These are phyloP conservation scores for Naematelia aurantialba DNA, from an alignment of 768 basidiomycete genomes.

Conservation along the genomic window DNA sequence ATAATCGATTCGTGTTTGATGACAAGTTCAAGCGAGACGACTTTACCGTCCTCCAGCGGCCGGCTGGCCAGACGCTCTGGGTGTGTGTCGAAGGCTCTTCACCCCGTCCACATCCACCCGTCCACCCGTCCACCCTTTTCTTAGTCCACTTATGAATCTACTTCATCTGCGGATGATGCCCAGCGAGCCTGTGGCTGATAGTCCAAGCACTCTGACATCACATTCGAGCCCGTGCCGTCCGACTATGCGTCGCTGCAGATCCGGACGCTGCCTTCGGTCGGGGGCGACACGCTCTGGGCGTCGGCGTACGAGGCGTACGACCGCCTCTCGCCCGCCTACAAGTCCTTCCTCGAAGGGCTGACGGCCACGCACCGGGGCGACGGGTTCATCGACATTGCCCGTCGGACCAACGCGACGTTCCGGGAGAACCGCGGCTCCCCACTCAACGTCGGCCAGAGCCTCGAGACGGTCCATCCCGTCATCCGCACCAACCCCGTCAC, in stretches of 20 bases:
- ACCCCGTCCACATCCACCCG: too few relatives aligned
- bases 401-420: background rate
- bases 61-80: conserved; percentile 42
- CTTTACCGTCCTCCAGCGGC: conserved; percentile 11
- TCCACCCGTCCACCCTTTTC: background rate
- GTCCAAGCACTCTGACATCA: conserved; percentile 60
- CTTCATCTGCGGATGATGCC: background rate
- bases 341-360: conserved; percentile 60
- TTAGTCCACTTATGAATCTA: too few relatives aligned
- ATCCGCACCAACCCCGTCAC: conserved; percentile 61
- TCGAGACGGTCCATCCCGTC: conserved; percentile 58
- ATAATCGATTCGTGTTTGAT: conserved; percentile 47
- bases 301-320: conserved; percentile 62
- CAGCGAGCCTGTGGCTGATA: background rate
- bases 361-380: conserved; percentile 57
- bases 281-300: conserved; percentile 54
- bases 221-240: conserved; percentile 61
- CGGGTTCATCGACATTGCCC: conserved; percentile 46
- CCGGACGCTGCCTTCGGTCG: conserved; percentile 23
- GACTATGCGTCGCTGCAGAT: conserved; percentile 57
- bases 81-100: too few relatives aligned
- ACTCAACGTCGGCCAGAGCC: conserved; percentile 55
- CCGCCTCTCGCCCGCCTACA: conserved; percentile 58
- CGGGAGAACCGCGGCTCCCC: conserved; percentile 56
- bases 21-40: conserved; percentile 20